Conservation (phyloP, 345 rosid genomes). For the Microcos paniculata region DNA sequence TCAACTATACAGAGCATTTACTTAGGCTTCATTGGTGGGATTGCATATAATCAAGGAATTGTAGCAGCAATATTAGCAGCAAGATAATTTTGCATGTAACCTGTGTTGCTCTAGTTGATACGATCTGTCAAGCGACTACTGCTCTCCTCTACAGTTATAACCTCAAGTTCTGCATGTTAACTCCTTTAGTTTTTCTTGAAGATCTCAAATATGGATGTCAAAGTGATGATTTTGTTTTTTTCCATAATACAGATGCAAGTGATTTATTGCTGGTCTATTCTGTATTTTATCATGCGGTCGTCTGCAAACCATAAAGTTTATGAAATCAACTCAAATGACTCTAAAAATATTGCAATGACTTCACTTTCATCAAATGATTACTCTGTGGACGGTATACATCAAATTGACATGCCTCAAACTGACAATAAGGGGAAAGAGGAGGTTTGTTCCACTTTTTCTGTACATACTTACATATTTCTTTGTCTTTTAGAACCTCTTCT, state of each 20-base stretch:
- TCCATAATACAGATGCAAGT: conserved; percentile 46
- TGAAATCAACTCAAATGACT: not conserved
- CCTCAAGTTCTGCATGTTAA: conserved; percentile 1
- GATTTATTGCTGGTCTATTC: conserved; percentile 57
- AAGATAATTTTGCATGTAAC: too few relatives aligned
- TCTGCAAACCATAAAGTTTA: conserved; percentile 23
- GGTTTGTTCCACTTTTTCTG: not conserved
- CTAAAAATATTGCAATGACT: conserved; percentile 6
- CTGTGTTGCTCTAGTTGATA: too few relatives aligned
- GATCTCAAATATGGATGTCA: not conserved
- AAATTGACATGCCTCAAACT: conserved; percentile 43
- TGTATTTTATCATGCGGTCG: conserved; percentile 51
- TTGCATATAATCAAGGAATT: too few relatives aligned
- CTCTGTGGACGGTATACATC: conserved; percentile 19
- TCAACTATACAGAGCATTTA: too few relatives aligned
- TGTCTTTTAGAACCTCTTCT: not conserved
- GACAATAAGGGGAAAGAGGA: conserved; percentile 16
- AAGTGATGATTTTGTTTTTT: not conserved
- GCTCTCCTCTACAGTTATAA: too few relatives aligned
- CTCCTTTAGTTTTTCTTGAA: not conserved
- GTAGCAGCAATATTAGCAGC: too few relatives aligned
- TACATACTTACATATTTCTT: not conserved
- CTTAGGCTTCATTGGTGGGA: too few relatives aligned
- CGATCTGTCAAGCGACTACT: too few relatives aligned
- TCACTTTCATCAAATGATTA: conserved; percentile 23